These are phyloP conservation scores for Fragaria iinumae DNA, from an alignment of 306 rosid species.

Conservation along the genomic window DNA sequence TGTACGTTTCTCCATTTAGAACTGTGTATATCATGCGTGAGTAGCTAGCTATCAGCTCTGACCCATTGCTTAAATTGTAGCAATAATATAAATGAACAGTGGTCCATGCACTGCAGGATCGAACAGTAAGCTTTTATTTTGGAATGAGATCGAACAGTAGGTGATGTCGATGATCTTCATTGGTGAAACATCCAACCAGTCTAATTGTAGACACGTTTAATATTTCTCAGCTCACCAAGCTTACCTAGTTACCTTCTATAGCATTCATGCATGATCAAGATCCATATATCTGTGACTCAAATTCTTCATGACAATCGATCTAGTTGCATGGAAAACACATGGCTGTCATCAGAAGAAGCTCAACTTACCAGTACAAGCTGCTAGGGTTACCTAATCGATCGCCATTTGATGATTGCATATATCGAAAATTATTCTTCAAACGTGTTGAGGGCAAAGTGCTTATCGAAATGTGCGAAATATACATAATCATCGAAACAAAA, in stretches of 20 bases:
- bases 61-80: neutral
- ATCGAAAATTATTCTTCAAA: too few species aligned
- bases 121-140: neutral
- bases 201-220: neutral
- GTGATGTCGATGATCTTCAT: neutral
- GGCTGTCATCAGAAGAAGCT: neutral
- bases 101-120: slow-evolving; percentile 1
- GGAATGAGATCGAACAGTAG: neutral
- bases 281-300: neutral
- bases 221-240: neutral
- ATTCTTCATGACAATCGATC: neutral
- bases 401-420: too few species aligned
- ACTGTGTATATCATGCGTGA: neutral
- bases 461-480: too few species aligned
- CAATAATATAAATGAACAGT: neutral
- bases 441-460: neutral
- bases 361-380: neutral
- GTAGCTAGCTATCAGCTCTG: neutral
- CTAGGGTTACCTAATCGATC: neutral
- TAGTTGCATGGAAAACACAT: neutral
- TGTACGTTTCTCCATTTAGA: neutral
- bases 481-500: neutral
- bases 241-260: neutral
- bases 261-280: neutral
- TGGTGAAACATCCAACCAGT: neutral